Evolutionary conservation across 1,284 basidiomycete species (phyloP).

Genomic region (Sutorius eximius): DNA sequence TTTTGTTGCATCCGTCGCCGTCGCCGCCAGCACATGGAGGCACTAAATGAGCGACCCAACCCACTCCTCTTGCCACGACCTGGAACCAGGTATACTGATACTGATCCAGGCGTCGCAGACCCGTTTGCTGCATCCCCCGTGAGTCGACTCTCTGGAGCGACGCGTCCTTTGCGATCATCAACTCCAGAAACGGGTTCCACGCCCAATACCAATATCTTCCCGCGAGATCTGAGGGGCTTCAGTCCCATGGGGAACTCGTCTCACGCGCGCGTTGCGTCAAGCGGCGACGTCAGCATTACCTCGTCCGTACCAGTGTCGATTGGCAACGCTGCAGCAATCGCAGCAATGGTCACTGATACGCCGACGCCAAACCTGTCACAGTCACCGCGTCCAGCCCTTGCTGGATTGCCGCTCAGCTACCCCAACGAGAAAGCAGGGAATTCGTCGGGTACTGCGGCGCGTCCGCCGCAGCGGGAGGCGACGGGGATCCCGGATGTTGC

Average conservation of each 20-base stretch:
- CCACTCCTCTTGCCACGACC: constrained; percentile 6
- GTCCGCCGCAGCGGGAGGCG: background rate
- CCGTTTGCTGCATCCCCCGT: constrained; percentile 3
- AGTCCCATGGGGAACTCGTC: background rate
- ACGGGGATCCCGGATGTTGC: background rate
- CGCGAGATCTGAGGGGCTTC: background rate
- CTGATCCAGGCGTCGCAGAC: background rate
- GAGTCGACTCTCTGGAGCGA: background rate
- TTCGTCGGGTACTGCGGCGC: background rate
- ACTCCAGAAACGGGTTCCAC: background rate
- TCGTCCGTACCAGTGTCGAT: background rate
- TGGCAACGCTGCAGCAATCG: background rate
- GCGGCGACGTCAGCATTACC: background rate
- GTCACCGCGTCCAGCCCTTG: background rate
- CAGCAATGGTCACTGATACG: background rate
- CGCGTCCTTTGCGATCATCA: constrained; percentile 8
- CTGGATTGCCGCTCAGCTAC: background rate
- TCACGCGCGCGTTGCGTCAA: background rate
- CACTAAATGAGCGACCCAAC: constrained; percentile 6
- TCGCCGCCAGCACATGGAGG: background rate
- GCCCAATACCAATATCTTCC: background rate
- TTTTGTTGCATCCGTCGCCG: constrained; percentile 16
- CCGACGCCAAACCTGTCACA: background rate
- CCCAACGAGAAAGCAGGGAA: constrained; percentile 13
- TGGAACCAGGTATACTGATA: background rate